Conservation (phyloP, 169 alveolate genomes). For the Miamiensis avidus region DNA sequence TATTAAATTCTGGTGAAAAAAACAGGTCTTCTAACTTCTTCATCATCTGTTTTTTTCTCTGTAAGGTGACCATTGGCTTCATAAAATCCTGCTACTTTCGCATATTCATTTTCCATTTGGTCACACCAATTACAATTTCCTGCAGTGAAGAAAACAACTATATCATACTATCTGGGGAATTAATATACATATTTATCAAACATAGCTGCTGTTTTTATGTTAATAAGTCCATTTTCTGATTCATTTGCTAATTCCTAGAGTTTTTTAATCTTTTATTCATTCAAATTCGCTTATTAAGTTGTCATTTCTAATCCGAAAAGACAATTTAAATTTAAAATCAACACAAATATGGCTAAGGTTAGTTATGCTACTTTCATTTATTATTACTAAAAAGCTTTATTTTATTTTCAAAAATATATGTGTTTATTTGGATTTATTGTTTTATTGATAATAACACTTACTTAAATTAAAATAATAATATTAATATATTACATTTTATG, state of each 20-base stretch:
- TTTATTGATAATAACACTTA: too few relatives aligned
- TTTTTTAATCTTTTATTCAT: neutral
- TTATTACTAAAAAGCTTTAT: too few relatives aligned
- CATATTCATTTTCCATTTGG: neutral
- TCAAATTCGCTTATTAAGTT: too few relatives aligned
- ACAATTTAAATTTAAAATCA: too few relatives aligned
- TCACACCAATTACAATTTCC: neutral
- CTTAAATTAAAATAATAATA: too few relatives aligned
- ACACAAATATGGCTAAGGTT: too few relatives aligned
- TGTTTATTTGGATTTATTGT: too few relatives aligned
- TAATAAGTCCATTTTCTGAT: neutral
- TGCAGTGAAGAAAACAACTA: neutral
- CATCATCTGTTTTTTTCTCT: neutral
- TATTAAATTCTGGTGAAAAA: neutral
- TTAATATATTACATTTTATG: too few relatives aligned
- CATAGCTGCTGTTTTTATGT: neutral
- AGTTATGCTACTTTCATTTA: too few relatives aligned
- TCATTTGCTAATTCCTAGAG: neutral
- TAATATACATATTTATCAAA: neutral
- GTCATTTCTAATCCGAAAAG: too few relatives aligned
- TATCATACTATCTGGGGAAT: neutral
- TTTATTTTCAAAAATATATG: too few relatives aligned
- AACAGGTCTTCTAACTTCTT: neutral
- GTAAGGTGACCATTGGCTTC: neutral
- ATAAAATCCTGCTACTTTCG: neutral